Evolutionary conservation across 805 yeast species (phyloP), one percentile per base, ranked within the genome.

Genomic region (Kluyveromyces nonfermentans): DNA sequence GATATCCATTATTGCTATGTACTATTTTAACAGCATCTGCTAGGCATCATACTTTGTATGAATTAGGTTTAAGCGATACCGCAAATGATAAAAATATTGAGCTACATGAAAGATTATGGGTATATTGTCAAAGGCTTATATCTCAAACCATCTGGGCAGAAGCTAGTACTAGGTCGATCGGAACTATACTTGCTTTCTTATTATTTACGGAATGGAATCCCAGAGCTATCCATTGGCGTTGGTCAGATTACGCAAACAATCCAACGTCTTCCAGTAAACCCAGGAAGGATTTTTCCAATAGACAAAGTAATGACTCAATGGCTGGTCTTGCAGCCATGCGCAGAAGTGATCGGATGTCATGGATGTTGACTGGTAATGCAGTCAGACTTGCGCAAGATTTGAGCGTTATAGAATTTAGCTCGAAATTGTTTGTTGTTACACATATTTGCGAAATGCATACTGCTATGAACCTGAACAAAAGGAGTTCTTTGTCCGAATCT

Each of bases 131-230:
- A 64, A 62, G 80, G 48, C 68, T 86, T 46, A 81, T 87, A 35
- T 83, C 94, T 2, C 85, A 82, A 61, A 81, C 95, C 0, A 88
- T 86, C 5, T 88, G 96, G 96, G 96, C 95, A 1, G 96, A 86
- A 57, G 93, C 95, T 0, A 80, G 85, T 46, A 84, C 93, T 6
- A 68, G 96, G 49, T 82, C 93, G 0, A 75, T 88, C 3, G 96
- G 96, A 1, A 86, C 96, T 0, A 80, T 88, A 5, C 72, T 84
- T 47, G 89, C 96, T 1, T 85, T 89, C 56, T 63, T 89, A 40
- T 67, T 89, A 15, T 82, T 86, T 53, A 85, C 96, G 0, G 97
- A 90, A 61, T 89, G 97, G 97, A 87, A 88, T 53, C 96, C 96
- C 3, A 69, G 96, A 43, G 95, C 96, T 3, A 87, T 88, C 47